These are phyloP conservation scores for Millerozyma acaciae DNA, from an alignment of 805 yeast genomes.

Conservation along the genomic window DNA sequence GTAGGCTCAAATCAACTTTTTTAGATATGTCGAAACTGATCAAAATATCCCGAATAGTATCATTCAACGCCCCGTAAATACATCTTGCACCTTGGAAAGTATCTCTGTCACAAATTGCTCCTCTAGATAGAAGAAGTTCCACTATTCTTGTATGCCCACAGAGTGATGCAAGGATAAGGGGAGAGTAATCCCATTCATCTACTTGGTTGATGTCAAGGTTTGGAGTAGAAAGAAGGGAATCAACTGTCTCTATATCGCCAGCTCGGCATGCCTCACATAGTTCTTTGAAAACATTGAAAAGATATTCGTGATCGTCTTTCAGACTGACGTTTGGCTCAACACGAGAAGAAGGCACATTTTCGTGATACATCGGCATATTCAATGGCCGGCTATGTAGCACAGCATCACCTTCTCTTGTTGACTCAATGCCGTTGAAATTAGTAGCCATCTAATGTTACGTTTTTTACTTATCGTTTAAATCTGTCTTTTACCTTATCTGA, in stretches of 20 bases:
- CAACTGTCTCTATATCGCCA: constrained; percentile 67
- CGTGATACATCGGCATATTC: too few relatives aligned
- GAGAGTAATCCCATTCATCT: constrained; percentile 74
- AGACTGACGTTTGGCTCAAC: too few relatives aligned
- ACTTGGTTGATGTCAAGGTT: constrained; percentile 42
- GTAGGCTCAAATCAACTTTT: constrained; percentile 62
- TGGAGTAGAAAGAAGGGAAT: constrained; percentile 46
- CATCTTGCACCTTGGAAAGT: constrained; percentile 78
- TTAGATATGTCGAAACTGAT: constrained; percentile 63
- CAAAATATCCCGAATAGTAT: constrained; percentile 55
- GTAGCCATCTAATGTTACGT: too few relatives aligned
- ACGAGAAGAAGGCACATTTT: too few relatives aligned
- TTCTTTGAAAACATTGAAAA: too few relatives aligned
- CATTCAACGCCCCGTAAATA: constrained; percentile 73
- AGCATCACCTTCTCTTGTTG: too few relatives aligned
- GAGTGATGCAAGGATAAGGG: constrained; percentile 65
- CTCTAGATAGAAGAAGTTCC: constrained; percentile 52
- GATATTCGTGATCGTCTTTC: too few relatives aligned
- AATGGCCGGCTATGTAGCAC: too few relatives aligned
- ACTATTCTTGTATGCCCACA: constrained; percentile 74
- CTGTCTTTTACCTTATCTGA: too few relatives aligned
- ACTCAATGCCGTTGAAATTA: too few relatives aligned
- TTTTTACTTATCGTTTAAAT: too few relatives aligned
- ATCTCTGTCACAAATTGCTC: constrained; percentile 77
- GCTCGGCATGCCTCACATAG: constrained; percentile 63